A percentile compares a stretch with the other conserved stretches of the same genome.
Evolutionary conservation across 1,284 basidiomycete species (phyloP).

Genomic region (Ceratobasidium sp.): DNA sequence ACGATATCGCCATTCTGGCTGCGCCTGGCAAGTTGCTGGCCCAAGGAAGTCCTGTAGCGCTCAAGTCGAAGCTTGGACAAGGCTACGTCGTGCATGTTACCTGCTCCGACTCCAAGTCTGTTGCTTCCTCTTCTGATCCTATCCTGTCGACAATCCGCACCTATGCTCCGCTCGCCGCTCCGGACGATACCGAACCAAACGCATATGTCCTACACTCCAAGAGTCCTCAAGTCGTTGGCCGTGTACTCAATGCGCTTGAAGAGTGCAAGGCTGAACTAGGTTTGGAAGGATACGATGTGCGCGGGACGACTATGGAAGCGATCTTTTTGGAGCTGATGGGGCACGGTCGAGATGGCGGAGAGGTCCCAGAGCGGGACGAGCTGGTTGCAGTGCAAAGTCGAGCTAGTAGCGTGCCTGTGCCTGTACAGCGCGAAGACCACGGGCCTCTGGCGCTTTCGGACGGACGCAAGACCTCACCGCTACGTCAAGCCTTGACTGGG

Average conservation of each 20-base stretch:
- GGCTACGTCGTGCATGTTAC: conserved; percentile 76
- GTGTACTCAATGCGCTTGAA: conserved; percentile 71
- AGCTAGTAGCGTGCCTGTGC: neutral
- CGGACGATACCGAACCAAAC: conserved; percentile 59
- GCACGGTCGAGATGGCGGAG: conserved; percentile 52
- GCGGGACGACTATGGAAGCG: conserved; percentile 82
- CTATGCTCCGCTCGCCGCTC: conserved; percentile 66
- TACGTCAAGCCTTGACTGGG: conserved; percentile 76
- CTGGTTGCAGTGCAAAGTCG: conserved; percentile 35
- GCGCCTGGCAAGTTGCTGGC: conserved; percentile 82
- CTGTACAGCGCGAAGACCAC: conserved; percentile 38
- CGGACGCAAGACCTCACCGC: conserved; percentile 67
- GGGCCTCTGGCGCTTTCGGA: conserved; percentile 62
- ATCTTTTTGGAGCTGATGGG: conserved; percentile 83
- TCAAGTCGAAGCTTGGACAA: conserved; percentile 79
- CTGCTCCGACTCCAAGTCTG: conserved; percentile 56
- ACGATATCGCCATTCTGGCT: conserved; percentile 80
- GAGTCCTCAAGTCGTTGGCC: conserved; percentile 67
- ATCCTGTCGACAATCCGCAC: conserved; percentile 64
- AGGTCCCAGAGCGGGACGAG: conserved; percentile 54
- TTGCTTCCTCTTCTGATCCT: conserved; percentile 5
- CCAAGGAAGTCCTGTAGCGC: conserved; percentile 76
- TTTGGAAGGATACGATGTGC: conserved; percentile 73
- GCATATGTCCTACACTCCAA: conserved; percentile 72
- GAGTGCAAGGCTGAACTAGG: conserved; percentile 58